Conservation (phyloP, 805 yeast species). For the Maudiozyma barnettii region DNA sequence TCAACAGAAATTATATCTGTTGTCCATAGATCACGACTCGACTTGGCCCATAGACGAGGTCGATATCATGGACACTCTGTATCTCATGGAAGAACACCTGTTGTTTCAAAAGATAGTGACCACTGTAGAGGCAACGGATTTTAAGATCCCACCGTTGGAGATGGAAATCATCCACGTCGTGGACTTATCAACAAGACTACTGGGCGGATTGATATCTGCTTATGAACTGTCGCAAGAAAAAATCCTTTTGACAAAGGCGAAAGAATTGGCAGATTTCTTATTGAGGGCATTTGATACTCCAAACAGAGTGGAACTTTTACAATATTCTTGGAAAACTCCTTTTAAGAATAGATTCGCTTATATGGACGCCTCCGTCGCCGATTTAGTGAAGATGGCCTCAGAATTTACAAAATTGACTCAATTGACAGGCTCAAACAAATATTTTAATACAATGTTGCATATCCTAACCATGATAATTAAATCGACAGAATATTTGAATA, state of each 20-base stretch:
- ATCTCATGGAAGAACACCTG: conserved; percentile 34
- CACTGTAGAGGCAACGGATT: conserved; percentile 32
- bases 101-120: conserved; percentile 34
- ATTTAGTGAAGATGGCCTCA: conserved; percentile 40
- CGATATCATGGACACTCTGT: conserved; percentile 44
- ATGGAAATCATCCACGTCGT: conserved; percentile 44
- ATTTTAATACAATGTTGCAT: conserved; percentile 41
- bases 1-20: conserved; percentile 6
- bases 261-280: conserved; percentile 39
- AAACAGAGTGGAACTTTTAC: conserved; percentile 42
- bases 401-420: conserved; percentile 47
- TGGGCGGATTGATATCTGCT: conserved; percentile 46
- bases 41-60: conserved; percentile 41
- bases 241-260: conserved; percentile 31
- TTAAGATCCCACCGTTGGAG: conserved; percentile 32
- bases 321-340: conserved; percentile 35
- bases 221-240: conserved; percentile 39
- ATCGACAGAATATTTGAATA: conserved; percentile 26
- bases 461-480: conserved; percentile 33
- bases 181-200: conserved; percentile 31
- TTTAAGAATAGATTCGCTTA: conserved; percentile 33
- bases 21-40: conserved; percentile 2
- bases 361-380: conserved; percentile 33
- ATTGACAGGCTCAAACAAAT: conserved; percentile 38
- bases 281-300: conserved; percentile 52